Base-by-base conservation (phyloP, 306 rosid species). In the Alnus rubra region DNA sequence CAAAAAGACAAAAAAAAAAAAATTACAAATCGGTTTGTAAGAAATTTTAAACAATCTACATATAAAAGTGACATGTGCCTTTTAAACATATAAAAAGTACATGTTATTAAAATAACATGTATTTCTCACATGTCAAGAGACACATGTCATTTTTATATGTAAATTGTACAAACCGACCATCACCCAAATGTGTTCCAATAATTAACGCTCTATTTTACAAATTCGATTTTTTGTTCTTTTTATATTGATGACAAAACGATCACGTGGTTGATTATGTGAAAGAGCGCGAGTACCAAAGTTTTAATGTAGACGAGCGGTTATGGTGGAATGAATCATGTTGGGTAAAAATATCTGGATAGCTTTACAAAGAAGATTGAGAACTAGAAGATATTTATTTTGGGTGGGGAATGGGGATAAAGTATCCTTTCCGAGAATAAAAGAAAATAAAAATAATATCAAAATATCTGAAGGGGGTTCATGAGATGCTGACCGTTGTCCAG, bases 321-420 rank as follows among this genome's bases (percentile, higher is more conserved):
- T 30, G 65, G 65, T 10, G 10, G 9, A 23, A 23, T 23, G 65
- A 28, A 28, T 10, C 37, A 51, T 2, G 18, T 33, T 18, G 76
- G 30, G 33, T 13, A 50, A 69, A 83, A 81, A 81, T 81, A 81
- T 81, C 84, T 81, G 16, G 14, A 5, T 49, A 31, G 49, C 47
- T 60, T 11, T 76, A 1, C 54, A 50, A 63, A 28, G 54, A 1
- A 12, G 15, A 12, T 14, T 12, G 8, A 14, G 59, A 53, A 16
- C 9, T 18, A 42, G 31, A 1, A 55, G 77, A 74, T 58, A 58
- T 74, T 56, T 58, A 58, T 74, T 56, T 58, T 74, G 28, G 19
- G 56, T 6, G 58, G 6, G 15, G n/a, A 6, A 51, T 51, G 11
- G 0, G 8, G 12, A 53, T 16, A 53, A 42, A 39, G 44, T 3